Evolutionary conservation across 495 filamentous ascomycete species (phyloP), one percentile per base, ranked within the genome.

Genomic region (Annulohypoxylon moriforme): DNA sequence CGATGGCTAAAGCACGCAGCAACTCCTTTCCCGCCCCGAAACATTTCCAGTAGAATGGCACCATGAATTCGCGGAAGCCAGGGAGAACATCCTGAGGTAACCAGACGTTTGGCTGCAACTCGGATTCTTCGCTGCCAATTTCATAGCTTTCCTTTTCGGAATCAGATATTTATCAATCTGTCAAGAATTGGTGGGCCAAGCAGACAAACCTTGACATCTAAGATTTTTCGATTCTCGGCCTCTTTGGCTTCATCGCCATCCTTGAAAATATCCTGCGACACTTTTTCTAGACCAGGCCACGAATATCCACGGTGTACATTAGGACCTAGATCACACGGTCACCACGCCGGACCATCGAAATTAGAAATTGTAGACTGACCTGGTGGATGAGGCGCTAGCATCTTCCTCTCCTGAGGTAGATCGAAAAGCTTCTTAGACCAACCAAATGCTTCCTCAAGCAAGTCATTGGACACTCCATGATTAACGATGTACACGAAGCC

Each of bases 81-180:
- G 88, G 88, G 3, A 93, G 79, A 1, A 77, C 73, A 1, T 84
- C 77, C 34, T 90, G 84, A 2, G 88, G 87, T 7, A 88, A 76
- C 89, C 89, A 92, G 68, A 91, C 84, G 62, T 92, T 93, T 8
- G 88, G 88, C 67, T 90, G 87, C 20, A 74, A 62, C 9, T 74
- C 33, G 60, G 88, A 85, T 2, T 83, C 72, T 34, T 89, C 84
- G 66, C 86, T 90, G 9, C 90, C 90, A 63, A 88, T 88, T 63
- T 92, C 90, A 69, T 88, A 92, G 68, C 85, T 87, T 78, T 93
- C 90, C 87, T 90, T 46, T 33, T 65, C 6, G 27, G 16, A 10
- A 31, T 33, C 42, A 42, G 40, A 22, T 10, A 50, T 61, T 31
- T 18, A 25, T 33, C 34, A 22, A 9, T 22, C 6, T 34, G 0